Evolutionary conservation across 1,284 basidiomycete genomes (phyloP), one percentile per base, ranked within the genome.

Genomic region (Leccinum pachyderme): DNA sequence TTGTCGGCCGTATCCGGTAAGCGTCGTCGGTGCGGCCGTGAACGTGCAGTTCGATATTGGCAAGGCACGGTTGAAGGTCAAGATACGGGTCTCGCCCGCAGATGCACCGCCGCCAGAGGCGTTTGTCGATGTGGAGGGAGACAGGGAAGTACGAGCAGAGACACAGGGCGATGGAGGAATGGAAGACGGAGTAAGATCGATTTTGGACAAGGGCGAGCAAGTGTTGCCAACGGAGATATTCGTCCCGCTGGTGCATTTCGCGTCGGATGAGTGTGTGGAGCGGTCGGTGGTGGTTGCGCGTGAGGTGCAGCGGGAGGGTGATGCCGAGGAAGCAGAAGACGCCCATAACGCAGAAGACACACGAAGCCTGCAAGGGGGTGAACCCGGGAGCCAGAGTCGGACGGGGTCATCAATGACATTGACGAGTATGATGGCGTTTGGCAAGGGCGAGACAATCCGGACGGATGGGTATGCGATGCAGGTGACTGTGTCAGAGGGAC

Each of bases 221-320:
- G n/a, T 25, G 22, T 9, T 43, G 27, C 78, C 84, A 11, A 96
- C 93, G 9, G 93, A 95, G 77, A 87, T 97, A 15, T 98, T 83
- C 68, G 70, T 97, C 1, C 95, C 95, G 1, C 78, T 92, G 51
- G 83, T 95, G n/a, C 94, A 97, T 71, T 98, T 86, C 65, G 93
- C 91, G 4, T 77, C 77, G 11, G 75, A 77, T 13, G 66, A 64
- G 27, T 66, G 75, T 45, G 65, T 79, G 24, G 59, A 62, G 22
- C 64, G 55, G 45, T 62, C 61, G 2, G 25, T 61, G 4, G 59
- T 18, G 0, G 31, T 27, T 2, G 18, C 4, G 29, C 47, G 54
- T 8, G 12, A 24, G 3, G 51, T 49, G 25, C 33, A 57, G 41
- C 48, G 18, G 24, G n/a, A 37, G 8, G 15, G n/a, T 7, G 41